Evolutionary conservation across 805 yeast genomes (phyloP), one percentile per base, ranked within the genome.

Genomic region (Candida insectalens): DNA sequence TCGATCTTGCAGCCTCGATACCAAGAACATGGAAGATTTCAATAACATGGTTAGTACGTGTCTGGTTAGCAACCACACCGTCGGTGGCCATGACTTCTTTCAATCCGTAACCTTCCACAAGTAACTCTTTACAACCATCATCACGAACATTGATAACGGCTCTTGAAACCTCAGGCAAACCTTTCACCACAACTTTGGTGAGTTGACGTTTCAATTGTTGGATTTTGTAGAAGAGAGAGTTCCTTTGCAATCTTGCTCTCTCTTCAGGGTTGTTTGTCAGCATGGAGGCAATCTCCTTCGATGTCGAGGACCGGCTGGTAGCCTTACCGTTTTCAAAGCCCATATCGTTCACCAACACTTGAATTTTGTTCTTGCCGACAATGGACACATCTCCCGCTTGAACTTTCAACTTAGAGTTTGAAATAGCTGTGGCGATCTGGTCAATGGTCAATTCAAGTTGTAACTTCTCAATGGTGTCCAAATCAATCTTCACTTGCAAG

Each of bases 81-180:
- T 92, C 97, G 2, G 97, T 89, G 40, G 85, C 77, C 97, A 92
- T 92, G 34, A 92, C 99, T 32, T 84, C 85, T 50, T 87, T 83
- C 44, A 92, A 64, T 22, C 99, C 99, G 53, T 92, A 92, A 25
- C 99, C 99, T 69, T 92, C 99, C 31, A 92, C 97, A 47, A 92
- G 69, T 43, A 92, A 65, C 61, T 92, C 98, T 55, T 85, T 83
- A 55, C 76, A 82, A 46, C 81, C 78, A 53, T 82, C 83, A 53
- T 83, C 92, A 42, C 77, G 71, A 45, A 92, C 88, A 56, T 89
- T 92, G 59, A 92, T 94, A 41, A 92, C 97, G 5, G 98, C 98
- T 55, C 98, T 78, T 17, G 95, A 67, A 41, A 92, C 88, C 38
- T 83, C 88, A 3, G 95, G 72, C 38, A 88, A 66, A 38, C 99